These are phyloP conservation scores for Nemophila menziesii DNA, from an alignment of 257 asterid species.

Conservation along the genomic window DNA sequence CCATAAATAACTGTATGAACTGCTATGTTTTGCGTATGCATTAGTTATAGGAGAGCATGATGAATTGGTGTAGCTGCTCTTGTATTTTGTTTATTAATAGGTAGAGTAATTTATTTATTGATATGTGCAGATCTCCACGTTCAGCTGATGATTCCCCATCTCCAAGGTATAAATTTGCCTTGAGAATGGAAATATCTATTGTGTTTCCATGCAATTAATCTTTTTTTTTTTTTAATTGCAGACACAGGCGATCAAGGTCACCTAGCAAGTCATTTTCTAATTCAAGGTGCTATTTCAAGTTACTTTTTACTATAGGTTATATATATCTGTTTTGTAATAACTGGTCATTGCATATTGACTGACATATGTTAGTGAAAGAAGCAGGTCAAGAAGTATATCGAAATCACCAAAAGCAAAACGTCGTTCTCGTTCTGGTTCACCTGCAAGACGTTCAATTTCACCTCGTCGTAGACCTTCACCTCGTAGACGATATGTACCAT, in stretches of 20 bases:
- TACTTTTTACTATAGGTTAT: too few species aligned
- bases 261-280: slow-evolving; percentile 38
- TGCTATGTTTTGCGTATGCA: not conserved
- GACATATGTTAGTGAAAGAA: slow-evolving; percentile 27
- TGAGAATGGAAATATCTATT: slow-evolving; percentile 3
- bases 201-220: not conserved
- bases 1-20: not conserved
- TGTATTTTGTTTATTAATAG: slow-evolving; percentile 1
- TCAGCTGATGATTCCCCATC: slow-evolving; percentile 45
- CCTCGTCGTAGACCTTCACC: slow-evolving; percentile 44
- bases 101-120: slow-evolving; percentile 16
- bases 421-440: slow-evolving; percentile 41
- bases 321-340: too few species aligned
- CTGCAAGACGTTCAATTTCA: slow-evolving; percentile 41
- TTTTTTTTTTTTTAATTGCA: slow-evolving; percentile 13
- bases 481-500: slow-evolving; percentile 36
- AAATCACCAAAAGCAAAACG: slow-evolving; percentile 40
- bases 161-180: slow-evolving; percentile 35
- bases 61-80: not conserved
- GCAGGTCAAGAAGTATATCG: slow-evolving; percentile 54
- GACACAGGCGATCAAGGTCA: slow-evolving; percentile 35
- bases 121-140: slow-evolving; percentile 41
- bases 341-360: not conserved
- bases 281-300: slow-evolving; percentile 43
- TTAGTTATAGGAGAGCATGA: not conserved